phyloP scores from a whole-genome alignment of 768 basidiomycete genomes.

The Obba rivulosa region DNA sequence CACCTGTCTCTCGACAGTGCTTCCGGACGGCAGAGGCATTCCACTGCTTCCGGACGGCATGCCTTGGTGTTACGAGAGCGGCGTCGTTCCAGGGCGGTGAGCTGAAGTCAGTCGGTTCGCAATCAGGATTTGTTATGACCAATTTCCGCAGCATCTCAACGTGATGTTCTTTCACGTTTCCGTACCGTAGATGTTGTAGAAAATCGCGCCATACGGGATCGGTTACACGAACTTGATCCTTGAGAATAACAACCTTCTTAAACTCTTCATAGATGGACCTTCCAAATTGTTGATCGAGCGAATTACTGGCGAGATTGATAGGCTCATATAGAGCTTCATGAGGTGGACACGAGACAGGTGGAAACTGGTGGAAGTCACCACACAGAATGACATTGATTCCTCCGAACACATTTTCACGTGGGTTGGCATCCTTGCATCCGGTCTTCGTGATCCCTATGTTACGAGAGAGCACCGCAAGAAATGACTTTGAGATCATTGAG shows the following conservation, averaged over 20 bases:
- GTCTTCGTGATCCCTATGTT: conserved; percentile 12
- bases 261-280: conserved; percentile 10
- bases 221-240: conserved; percentile 29
- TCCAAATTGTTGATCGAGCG: neutral
- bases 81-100: conserved; percentile 28
- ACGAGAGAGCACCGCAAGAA: conserved; percentile 18
- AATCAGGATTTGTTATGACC: conserved; percentile 15
- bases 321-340: conserved; percentile 21
- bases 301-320: neutral
- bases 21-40: conserved; percentile 25
- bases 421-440: conserved; percentile 2
- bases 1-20: conserved; percentile 13
- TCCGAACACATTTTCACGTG: conserved; percentile 22
- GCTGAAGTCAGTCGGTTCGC: conserved; percentile 20
- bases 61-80: conserved; percentile 31
- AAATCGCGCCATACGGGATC: conserved; percentile 29
- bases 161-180: conserved; percentile 21
- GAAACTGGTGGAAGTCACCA: conserved; percentile 44
- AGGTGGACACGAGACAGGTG: conserved; percentile 26
- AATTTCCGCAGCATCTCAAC: conserved; percentile 22
- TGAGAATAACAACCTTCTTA: conserved; percentile 29
- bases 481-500: conserved; percentile 31
- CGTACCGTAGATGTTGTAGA: conserved; percentile 22
- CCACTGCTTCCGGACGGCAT: conserved; percentile 31
- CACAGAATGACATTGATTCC: conserved; percentile 35